Evolutionary conservation across 768 basidiomycete species (phyloP).

Genomic region (Lentinula boryana): DNA sequence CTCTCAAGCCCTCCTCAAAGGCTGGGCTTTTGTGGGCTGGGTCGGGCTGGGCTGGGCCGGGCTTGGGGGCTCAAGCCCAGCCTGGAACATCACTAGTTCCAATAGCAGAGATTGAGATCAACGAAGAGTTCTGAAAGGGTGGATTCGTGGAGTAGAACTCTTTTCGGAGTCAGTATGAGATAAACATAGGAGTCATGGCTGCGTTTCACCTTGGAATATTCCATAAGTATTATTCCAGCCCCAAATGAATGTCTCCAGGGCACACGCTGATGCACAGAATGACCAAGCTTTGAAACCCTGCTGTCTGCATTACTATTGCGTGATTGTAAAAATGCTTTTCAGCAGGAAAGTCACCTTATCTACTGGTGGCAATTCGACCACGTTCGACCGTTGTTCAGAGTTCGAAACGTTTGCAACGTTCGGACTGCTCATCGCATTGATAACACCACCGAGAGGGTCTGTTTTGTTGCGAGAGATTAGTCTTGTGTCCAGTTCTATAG

Average conservation of each 20-base stretch:
- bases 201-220: not conserved
- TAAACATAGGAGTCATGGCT: too few relatives aligned
- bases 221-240: not conserved
- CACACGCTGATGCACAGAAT: not conserved
- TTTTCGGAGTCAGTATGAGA: not conserved
- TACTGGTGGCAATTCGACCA: not conserved
- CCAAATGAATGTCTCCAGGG: not conserved
- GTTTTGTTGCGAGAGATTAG: too few relatives aligned
- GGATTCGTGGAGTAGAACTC: not conserved
- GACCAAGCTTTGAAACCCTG: not conserved
- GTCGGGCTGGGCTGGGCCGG: too few relatives aligned
- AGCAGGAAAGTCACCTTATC: not conserved
- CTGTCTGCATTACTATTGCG: not conserved
- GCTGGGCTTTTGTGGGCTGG: too few relatives aligned
- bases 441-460: too few relatives aligned
- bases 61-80: too few relatives aligned
- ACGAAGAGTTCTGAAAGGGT: not conserved
- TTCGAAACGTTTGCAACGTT: not conserved
- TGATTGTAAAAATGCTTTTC: not conserved
- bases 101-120: not conserved
- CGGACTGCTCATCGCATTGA: too few relatives aligned
- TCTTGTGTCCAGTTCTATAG: too few relatives aligned
- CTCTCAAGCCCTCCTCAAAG: too few relatives aligned
- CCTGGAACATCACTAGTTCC: too few relatives aligned
- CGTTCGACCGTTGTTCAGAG: not conserved